Evolutionary conservation across 2,329 filamentous ascomycete species (phyloP).

Genomic region (Stylonectria norvegica): DNA sequence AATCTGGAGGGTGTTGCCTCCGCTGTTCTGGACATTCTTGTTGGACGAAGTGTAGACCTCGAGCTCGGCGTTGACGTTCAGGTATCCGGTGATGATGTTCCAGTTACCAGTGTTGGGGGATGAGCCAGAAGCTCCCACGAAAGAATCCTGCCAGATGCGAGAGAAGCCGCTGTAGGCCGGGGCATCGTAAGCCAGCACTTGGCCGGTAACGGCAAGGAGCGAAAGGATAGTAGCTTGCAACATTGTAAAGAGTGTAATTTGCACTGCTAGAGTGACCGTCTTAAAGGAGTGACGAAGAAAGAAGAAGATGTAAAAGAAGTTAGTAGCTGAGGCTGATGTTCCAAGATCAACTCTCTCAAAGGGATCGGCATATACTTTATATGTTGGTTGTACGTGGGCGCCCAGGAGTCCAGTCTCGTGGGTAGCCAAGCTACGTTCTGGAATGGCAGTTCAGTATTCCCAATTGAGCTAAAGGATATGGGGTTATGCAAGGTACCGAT

Average conservation of each 20-base stretch:
- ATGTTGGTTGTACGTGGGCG: no score
- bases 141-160: conserved; percentile 41
- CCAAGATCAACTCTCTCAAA: not conserved
- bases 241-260: not conserved
- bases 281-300: not conserved
- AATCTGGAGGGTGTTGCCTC: conserved; percentile 48
- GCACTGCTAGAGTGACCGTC: not conserved
- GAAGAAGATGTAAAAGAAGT: conserved; percentile 1
- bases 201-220: not conserved
- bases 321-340: not conserved
- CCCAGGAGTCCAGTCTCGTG: no score
- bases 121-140: conserved; percentile 35
- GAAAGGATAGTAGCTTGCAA: not conserved
- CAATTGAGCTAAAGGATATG: not conserved
- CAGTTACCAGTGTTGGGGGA: conserved; percentile 35
- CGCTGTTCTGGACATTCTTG: conserved; percentile 49
- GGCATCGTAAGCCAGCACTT: conserved; percentile 33
- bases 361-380: no score
- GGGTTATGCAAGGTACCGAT: not conserved
- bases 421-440: no score
- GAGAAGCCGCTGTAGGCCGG: conserved; percentile 37
- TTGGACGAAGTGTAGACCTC: conserved; percentile 45
- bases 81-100: conserved; percentile 38
- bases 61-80: conserved; percentile 48
- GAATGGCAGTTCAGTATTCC: not conserved